Evolutionary conservation across 1,139 yeast species (phyloP), one percentile per base, ranked within the genome.

Genomic region (Tardiomyces depauwii): DNA sequence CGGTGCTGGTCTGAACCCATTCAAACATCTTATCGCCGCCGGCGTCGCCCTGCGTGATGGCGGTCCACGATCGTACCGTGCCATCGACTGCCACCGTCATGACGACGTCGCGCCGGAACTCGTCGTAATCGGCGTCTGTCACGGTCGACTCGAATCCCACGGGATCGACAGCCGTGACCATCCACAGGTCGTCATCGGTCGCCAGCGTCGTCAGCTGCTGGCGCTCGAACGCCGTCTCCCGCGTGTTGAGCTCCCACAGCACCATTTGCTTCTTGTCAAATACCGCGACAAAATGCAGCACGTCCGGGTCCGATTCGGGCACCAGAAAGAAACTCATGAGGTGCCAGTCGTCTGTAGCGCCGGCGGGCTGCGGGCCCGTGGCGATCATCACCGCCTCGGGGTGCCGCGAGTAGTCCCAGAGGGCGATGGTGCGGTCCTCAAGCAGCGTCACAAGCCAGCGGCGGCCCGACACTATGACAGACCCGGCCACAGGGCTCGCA

Each of bases 151-250:
- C 64, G 72, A 74, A 72, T 16, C 82, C 82, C 3, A 78, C 83
- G 0, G 85, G 83, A 56, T 86, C 91, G 18, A 85, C 78, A 0
- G 78, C 69, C 1, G 82, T 72, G 7, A 82, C 75, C 19, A 67
- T 62, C 50, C 72, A 72, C 2, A 80, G 62, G 4, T 63, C 60
- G 12, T 38, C 40, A 9, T 51, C 50, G 2, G 13, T 11, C 7
- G 25, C 25, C 25, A 21, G 25, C 25, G 4, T 4, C 25, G 25
- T 21, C 7, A 7, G 4, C 25, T 21, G 25, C 25, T 21, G 25
- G 7, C 32, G 32, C 32, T 3, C 32, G 11, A 28, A 28, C 14
- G 12, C 4, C 4, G n/a, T 28, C 13, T 56, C n/a, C 42, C 42
- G 23, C 52, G 46, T 38, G 40, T 50, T 40, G 18, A 30, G 41